Conservation (phyloP, 2,329 filamentous ascomycete genomes). For the Fusarium sambucinum region DNA sequence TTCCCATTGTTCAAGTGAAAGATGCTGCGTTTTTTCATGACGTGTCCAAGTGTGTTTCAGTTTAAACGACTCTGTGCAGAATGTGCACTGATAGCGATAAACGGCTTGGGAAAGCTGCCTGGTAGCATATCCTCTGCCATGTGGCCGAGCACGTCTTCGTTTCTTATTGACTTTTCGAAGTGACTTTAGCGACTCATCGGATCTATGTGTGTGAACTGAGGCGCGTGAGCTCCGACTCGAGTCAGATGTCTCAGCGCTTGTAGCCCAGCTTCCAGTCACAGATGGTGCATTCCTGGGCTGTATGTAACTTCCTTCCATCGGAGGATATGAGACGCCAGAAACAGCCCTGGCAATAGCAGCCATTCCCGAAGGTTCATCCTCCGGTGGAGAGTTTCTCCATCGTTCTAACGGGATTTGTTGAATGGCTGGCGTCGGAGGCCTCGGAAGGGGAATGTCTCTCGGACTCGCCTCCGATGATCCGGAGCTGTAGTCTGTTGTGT, state of each 20-base stretch:
- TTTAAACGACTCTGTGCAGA: slow-evolving; percentile 61
- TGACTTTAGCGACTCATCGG: not conserved
- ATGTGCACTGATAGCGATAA: slow-evolving; percentile 56
- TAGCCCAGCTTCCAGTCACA: slow-evolving; percentile 32
- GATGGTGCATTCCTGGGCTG: not conserved
- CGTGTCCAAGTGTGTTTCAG: slow-evolving; percentile 62
- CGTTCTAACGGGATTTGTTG: slow-evolving; percentile 49
- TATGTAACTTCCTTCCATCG: rapidly evolving
- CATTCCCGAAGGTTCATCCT: slow-evolving; percentile 50
- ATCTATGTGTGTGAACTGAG: not conserved
- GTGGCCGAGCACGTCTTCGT: slow-evolving; percentile 2
- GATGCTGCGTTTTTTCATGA: slow-evolving; percentile 63
- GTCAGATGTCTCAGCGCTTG: slow-evolving; percentile 9
- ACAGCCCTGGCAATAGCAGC: slow-evolving; percentile 49
- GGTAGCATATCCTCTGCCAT: rapidly evolving
- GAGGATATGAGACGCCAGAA: slow-evolving; percentile 21
- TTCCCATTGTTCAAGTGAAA: slow-evolving; percentile 61
- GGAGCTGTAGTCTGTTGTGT: not conserved
- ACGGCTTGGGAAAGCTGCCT: not conserved
- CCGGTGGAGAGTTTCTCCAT: slow-evolving; percentile 51
- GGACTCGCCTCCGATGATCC: not conserved
- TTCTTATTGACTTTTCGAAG: not conserved
- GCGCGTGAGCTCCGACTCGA: slow-evolving; percentile 6
- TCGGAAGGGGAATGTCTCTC: not conserved
- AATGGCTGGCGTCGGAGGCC: slow-evolving; percentile 62